These are phyloP conservation scores for Cladorrhinum samala DNA, from an alignment of 495 filamentous ascomycete genomes.

Conservation along the genomic window DNA sequence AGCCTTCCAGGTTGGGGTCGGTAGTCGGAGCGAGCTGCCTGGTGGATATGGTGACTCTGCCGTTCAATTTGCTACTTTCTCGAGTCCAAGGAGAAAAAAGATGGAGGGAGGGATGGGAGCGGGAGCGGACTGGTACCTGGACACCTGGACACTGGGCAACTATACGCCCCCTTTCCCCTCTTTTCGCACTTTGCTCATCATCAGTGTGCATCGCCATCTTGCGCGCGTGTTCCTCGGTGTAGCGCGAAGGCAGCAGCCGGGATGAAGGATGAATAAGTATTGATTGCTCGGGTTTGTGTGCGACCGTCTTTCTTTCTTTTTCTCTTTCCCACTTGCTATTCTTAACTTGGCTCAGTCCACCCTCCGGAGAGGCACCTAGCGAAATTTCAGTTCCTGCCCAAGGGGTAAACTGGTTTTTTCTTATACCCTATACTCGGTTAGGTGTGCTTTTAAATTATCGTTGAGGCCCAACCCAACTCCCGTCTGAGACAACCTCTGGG, in stretches of 20 bases:
- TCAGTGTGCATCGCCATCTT: background rate
- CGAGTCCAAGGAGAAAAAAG: background rate
- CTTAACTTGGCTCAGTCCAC: background rate
- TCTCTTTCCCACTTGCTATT: background rate
- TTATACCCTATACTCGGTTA: constrained; percentile 16
- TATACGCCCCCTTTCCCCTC: background rate
- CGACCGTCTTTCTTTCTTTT: background rate
- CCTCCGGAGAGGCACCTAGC: constrained; percentile 13
- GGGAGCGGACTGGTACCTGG: background rate
- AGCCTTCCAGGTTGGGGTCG: constrained; percentile 1
- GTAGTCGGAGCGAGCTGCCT: constrained; percentile 17
- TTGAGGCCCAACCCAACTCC: constrained; percentile 31
- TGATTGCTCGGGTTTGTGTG: background rate
- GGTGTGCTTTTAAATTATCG: constrained; percentile 9
- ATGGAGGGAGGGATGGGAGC: background rate
- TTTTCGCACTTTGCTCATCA: constrained; percentile 1
- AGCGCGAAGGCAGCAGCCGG: constrained; percentile 25
- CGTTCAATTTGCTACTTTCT: background rate
- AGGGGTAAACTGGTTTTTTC: constrained; percentile 17
- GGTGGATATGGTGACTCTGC: constrained; percentile 3
- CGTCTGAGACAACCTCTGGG: background rate
- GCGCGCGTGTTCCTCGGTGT: background rate
- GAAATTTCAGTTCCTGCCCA: constrained; percentile 20
- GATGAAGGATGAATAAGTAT: constrained; percentile 12
- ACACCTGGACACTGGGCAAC: background rate